Base-by-base conservation (phyloP, 345 rosid species). In the Melaleuca quinquenervia region DNA sequence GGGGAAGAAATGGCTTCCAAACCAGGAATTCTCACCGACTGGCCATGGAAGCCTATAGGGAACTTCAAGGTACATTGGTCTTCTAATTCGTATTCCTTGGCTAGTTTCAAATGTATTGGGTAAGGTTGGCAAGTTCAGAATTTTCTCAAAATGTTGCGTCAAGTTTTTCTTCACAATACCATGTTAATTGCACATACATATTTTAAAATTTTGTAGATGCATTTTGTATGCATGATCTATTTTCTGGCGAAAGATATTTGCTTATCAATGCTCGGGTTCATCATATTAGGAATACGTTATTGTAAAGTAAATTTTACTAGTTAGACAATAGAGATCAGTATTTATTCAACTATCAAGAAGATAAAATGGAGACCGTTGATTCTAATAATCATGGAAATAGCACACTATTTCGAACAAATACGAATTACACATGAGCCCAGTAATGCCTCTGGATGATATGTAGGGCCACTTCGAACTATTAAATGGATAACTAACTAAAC, bases 1-100 rank as follows among this genome's bases (percentile, higher is more conserved):
- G 44, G 8, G 18, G 78, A 15, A 44, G 41, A 41, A 15, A 93
- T 93, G 95, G 95, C 95, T 60, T 84, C 93, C 32, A 91, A 88
- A 85, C 94, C 94, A 82, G 94, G 94, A 86, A 82, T 91, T 74
- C 92, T 93, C 86, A 90, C 92, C 8, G 89, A 91, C 11, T 93
- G 93, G 94, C 94, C 94, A 9, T 93, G 94, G 93, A 83, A 90
- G 70, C 52, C 92, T 52, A 91, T 93, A 13, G 94, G 94, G 55
- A 88, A 84, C 87, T 92, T 88, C 84, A 92, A 92, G 93, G 94
- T 91, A 18, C 36, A 24, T 20, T 32, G 36, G 6, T 83, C 85
- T 55, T 11, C 11, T 50, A 48, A 82, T 50, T 29, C 5, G 41
- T 50, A 20, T 20, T 50, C 36, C 62, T 83, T 27, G 9, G 24